These are phyloP conservation scores for Tylopilus plumbeoviolaceoides DNA, from an alignment of 768 basidiomycete species.

Conservation along the genomic window DNA sequence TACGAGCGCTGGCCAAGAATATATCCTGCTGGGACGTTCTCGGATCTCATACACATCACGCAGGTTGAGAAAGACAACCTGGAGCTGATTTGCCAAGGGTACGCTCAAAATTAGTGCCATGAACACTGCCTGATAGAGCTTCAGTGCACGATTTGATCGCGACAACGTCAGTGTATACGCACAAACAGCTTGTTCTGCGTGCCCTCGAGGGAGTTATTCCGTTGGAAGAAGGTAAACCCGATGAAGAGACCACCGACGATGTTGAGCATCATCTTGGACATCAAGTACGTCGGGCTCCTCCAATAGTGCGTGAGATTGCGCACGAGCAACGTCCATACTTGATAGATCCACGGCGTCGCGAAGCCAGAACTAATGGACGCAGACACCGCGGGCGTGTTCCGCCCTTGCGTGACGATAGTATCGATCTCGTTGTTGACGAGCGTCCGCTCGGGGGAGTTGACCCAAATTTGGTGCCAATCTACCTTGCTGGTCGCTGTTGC, in stretches of 20 bases:
- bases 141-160: background rate
- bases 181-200: slow-evolving; percentile 67
- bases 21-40: slow-evolving; percentile 61
- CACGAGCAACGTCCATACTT: slow-evolving; percentile 18
- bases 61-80: background rate
- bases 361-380: slow-evolving; percentile 41
- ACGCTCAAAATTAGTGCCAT: slow-evolving; percentile 48
- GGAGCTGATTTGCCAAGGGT: slow-evolving; percentile 37
- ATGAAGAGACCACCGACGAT: slow-evolving; percentile 54
- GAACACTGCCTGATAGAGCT: slow-evolving; percentile 42
- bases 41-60: slow-evolving; percentile 55
- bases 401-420: slow-evolving; percentile 39
- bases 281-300: slow-evolving; percentile 55
- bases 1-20: slow-evolving; percentile 58
- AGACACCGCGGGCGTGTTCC: slow-evolving; percentile 31
- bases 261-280: slow-evolving; percentile 54
- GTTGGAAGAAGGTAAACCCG: slow-evolving; percentile 57
- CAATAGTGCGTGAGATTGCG: slow-evolving; percentile 36
- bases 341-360: slow-evolving; percentile 51
- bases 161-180: slow-evolving; percentile 21
- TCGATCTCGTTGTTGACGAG: slow-evolving; percentile 36
- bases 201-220: slow-evolving; percentile 51
- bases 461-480: slow-evolving; percentile 67
- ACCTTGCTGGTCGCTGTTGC: slow-evolving; percentile 50
- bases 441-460: slow-evolving; percentile 43